Percentiles rank a stretch among this genome's conserved stretches.
These are phyloP conservation scores for Penicillium sp. DNA, from an alignment of 2,329 filamentous ascomycete species.

Conservation along the genomic window DNA sequence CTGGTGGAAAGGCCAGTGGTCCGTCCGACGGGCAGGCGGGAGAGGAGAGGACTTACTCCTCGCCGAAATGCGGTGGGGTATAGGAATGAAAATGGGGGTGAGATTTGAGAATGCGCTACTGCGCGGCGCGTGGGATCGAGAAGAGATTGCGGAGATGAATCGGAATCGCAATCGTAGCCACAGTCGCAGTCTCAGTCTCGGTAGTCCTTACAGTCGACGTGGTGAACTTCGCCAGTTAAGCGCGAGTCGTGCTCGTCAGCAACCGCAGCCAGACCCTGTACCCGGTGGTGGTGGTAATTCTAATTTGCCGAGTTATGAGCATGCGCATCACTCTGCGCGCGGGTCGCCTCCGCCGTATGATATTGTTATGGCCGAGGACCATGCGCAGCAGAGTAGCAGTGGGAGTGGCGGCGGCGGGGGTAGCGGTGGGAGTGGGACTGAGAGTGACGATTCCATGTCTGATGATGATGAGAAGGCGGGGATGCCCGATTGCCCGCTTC, in stretches of 20 bases:
- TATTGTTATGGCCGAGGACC: not conserved
- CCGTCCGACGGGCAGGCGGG: conserved; percentile 13
- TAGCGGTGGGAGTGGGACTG: not conserved
- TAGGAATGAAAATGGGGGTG: conserved; percentile 11
- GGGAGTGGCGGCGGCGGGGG: not conserved
- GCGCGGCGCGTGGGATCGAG: not conserved
- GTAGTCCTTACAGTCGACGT: not conserved
- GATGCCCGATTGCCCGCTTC: conserved; percentile 1
- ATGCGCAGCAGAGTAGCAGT: not conserved
- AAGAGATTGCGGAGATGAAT: not conserved
- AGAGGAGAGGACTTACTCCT: conserved; percentile 12
- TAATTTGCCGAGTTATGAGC: not conserved
- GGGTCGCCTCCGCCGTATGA: conserved; percentile 15
- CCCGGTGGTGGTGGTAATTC: not conserved
- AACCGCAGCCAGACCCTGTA: not conserved
- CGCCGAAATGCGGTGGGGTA: conserved; percentile 15
- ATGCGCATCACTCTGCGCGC: not conserved
- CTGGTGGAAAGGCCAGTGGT: conserved; percentile 21
- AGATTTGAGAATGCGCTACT: conserved; percentile 20
- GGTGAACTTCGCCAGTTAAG: not conserved
- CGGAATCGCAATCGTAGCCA: not conserved
- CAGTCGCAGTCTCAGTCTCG: not conserved
- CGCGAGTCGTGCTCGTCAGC: not conserved
- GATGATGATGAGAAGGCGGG: not conserved
- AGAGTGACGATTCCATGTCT: not conserved